Conservation (phyloP, 2,329 filamentous ascomycete genomes). For the Neofusicoccum parvum region DNA sequence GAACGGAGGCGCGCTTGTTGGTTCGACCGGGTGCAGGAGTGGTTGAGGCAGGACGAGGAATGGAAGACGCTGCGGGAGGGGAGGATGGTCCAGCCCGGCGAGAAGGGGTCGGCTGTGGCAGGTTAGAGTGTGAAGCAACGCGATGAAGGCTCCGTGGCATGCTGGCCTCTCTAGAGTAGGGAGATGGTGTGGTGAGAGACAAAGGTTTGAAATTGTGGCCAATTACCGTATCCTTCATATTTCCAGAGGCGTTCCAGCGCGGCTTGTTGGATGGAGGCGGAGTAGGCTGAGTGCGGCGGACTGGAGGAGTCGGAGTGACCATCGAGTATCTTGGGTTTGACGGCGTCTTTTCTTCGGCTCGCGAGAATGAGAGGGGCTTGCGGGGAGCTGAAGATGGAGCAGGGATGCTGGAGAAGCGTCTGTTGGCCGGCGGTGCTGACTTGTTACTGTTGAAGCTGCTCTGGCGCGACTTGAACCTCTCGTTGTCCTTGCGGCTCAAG, state of each 20-base stretch:
- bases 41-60: constrained; percentile 31
- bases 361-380: constrained; percentile 26
- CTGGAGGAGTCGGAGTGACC: constrained; percentile 9
- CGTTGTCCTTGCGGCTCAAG: constrained; percentile 54
- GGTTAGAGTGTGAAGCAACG: constrained; percentile 33
- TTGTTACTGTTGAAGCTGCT: constrained; percentile 48
- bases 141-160: constrained; percentile 29
- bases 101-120: constrained; percentile 32
- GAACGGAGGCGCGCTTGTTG: background rate
- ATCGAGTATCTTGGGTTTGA: constrained; percentile 11
- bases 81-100: constrained; percentile 30
- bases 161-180: constrained; percentile 30
- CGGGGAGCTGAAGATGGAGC: constrained; percentile 30
- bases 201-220: constrained; percentile 43
- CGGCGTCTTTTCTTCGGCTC: constrained; percentile 28
- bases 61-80: constrained; percentile 27
- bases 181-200: constrained; percentile 37
- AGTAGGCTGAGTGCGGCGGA: background rate
- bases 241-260: constrained; percentile 42
- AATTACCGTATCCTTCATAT: constrained; percentile 40
- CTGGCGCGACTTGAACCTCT: constrained; percentile 50
- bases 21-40: constrained; percentile 28
- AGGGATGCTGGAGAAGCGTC: constrained; percentile 54
- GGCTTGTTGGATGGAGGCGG: constrained; percentile 31
- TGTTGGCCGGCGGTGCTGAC: constrained; percentile 43